Base-by-base conservation (phyloP, 768 basidiomycete genomes). In the Calocybe gangraenosa region DNA sequence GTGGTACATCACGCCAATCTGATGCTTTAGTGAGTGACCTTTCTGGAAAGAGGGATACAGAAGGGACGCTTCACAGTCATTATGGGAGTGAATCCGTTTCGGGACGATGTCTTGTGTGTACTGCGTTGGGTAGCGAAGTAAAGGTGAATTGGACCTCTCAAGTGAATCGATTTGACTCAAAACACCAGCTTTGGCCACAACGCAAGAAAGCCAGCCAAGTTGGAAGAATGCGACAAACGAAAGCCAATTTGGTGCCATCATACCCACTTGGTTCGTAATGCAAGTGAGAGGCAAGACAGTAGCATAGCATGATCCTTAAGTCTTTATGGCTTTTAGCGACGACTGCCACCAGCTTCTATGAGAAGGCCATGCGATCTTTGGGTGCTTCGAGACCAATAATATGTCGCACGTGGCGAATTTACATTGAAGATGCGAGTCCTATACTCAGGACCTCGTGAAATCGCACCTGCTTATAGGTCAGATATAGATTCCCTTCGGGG, bases 1-100 rank as follows among this genome's bases (percentile, higher is more conserved):
- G 59, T 3, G 76, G 74, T 7, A 75, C 74, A 49, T 77, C 71
- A 15, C 75, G 65, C 74, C 75, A 76, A 55, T 79, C 75, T 76
- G 22, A 22, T 33, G 35, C 23, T 28, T 32, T 33, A 13, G 39
- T 33, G 10, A n/a, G 33, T 21, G 7, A 43, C 21, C 38, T 10
- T 15, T 21, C 33, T 25, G 18, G 31, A 13, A 8, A 42, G 2
- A 31, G 8, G 9, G 17, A 28, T 28, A 13, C n/a, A 9, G 30
- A 8, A n/a, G n/a, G n/a, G 18, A 25, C 8, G 15, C 54, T 65
- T 50, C 47, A 77, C 76, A 78, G 46, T 78, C 75, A 50, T 79
- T 78, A 53, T 79, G 75, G 0, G 76, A 76, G 53, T 78, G 75
- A n/a, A 78, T 74, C 4, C 48, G 42, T 53, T 73, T 74, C 0